These are phyloP conservation scores for Leccinum sublutescens DNA, from an alignment of 768 basidiomycete species.

Conservation along the genomic window DNA sequence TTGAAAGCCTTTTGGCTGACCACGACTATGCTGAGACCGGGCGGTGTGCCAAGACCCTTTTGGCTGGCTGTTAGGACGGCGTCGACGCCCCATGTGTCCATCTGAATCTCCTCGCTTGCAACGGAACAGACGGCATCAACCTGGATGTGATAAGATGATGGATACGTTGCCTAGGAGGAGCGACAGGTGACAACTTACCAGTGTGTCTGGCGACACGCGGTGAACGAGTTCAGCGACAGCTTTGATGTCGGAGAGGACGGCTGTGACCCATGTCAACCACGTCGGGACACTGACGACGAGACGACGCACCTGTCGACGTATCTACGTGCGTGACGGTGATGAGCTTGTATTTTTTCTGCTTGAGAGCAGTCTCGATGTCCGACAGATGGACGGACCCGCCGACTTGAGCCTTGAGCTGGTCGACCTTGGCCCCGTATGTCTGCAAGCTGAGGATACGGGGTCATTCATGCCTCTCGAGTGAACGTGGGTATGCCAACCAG, in stretches of 20 bases:
- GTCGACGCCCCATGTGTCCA: slow-evolving; percentile 93
- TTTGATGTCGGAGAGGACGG: slow-evolving; percentile 83
- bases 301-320: slow-evolving; percentile 66
- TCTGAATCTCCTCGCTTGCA: slow-evolving; percentile 90
- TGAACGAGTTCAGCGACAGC: slow-evolving; percentile 71
- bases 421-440: slow-evolving; percentile 86
- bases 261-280: slow-evolving; percentile 33
- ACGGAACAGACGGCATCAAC: slow-evolving; percentile 97
- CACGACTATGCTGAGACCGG: slow-evolving; percentile 85
- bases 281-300: background rate
- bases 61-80: slow-evolving; percentile 84
- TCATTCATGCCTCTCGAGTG: background rate
- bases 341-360: slow-evolving; percentile 80
- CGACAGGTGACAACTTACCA: slow-evolving; percentile 44
- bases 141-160: slow-evolving; percentile 34
- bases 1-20: slow-evolving; percentile 79
- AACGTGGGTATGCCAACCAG: slow-evolving; percentile 49
- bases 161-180: background rate
- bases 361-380: slow-evolving; percentile 67
- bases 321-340: slow-evolving; percentile 96
- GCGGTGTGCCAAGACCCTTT: slow-evolving; percentile 92
- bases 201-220: slow-evolving; percentile 78
- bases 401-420: slow-evolving; percentile 78
- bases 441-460: slow-evolving; percentile 51
- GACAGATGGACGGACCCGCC: slow-evolving; percentile 67